These are phyloP conservation scores for Apiospora phragmitis DNA, from an alignment of 2,329 filamentous ascomycete species.

Conservation along the genomic window DNA sequence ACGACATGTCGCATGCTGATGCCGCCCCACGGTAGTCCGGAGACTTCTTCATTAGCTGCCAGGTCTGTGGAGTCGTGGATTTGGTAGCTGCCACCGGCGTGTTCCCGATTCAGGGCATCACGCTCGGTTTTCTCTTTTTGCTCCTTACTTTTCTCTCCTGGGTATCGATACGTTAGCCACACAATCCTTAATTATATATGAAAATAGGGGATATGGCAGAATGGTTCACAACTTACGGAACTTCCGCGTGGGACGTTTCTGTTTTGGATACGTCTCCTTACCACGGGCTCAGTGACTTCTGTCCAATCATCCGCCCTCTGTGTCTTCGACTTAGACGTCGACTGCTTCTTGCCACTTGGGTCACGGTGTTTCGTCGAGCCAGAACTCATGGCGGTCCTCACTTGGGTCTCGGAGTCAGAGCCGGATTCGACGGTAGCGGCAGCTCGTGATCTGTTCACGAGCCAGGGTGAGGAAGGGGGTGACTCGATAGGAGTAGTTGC, in stretches of 20 bases:
- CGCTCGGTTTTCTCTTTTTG: slow-evolving; percentile 66
- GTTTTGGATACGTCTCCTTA: slow-evolving; percentile 75
- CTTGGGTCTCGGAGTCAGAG: slow-evolving; percentile 15
- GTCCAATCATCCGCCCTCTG: slow-evolving; percentile 65
- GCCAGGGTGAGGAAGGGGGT: slow-evolving; percentile 18
- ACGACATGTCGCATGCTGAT: slow-evolving; percentile 60
- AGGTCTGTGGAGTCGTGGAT: slow-evolving; percentile 61
- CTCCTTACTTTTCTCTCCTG: slow-evolving; percentile 70
- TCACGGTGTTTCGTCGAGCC: slow-evolving; percentile 38
- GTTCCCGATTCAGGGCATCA: slow-evolving; percentile 61
- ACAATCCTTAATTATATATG: neutral
- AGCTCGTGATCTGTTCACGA: neutral
- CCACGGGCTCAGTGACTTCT: slow-evolving; percentile 67
- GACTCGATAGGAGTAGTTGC: slow-evolving; percentile 19
- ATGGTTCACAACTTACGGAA: slow-evolving; percentile 58
- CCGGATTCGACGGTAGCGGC: slow-evolving; percentile 14
- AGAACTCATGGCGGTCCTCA: slow-evolving; percentile 22
- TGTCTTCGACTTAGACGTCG: slow-evolving; percentile 40
- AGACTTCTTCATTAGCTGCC: slow-evolving; percentile 51
- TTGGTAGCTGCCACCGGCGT: slow-evolving; percentile 65
- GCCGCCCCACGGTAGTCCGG: slow-evolving; percentile 73
- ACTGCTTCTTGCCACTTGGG: slow-evolving; percentile 31
- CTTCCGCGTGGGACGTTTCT: slow-evolving; percentile 73
- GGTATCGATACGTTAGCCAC: slow-evolving; percentile 11
- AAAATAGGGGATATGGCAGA: neutral